Conservation (phyloP, 2,329 filamentous ascomycete genomes). For the Monilinia vaccinii-corymbosi region DNA sequence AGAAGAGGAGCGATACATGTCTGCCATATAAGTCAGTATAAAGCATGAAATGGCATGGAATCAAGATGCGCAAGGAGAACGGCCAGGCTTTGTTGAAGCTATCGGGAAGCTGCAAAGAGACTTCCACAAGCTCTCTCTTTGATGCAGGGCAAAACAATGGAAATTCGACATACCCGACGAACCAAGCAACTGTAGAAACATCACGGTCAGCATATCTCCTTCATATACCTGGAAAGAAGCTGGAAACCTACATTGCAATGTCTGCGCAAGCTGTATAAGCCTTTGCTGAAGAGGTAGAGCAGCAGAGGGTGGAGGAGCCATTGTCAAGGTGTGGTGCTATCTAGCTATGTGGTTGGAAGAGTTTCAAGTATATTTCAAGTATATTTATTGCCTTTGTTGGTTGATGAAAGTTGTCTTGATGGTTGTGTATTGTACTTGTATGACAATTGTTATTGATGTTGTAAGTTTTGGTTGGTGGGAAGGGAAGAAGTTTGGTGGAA, state of each 20-base stretch:
- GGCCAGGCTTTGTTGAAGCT: slow-evolving; percentile 5
- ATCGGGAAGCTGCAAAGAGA: not conserved
- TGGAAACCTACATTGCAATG: slow-evolving; percentile 72
- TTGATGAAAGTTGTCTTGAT: not conserved
- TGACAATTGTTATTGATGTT: not conserved
- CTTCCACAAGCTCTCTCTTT: slow-evolving; percentile 7
- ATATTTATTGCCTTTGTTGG: not conserved
- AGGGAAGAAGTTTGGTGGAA: not conserved
- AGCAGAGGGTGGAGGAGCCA: slow-evolving; percentile 29
- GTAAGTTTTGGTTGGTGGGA: not conserved
- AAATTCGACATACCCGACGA: slow-evolving; percentile 57
- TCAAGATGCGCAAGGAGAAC: slow-evolving; percentile 15
- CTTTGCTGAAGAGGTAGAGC: slow-evolving; percentile 37
- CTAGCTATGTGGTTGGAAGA: not conserved
- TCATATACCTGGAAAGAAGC: slow-evolving; percentile 12
- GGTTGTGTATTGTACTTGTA: not conserved
- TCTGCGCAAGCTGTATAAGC: slow-evolving; percentile 71
- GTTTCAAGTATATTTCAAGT: not conserved
- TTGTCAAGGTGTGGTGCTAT: slow-evolving; percentile 12
- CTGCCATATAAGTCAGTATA: slow-evolving; percentile 37
- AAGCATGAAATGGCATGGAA: not conserved
- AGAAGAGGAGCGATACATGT: slow-evolving; percentile 77
- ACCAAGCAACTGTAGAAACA: slow-evolving; percentile 58
- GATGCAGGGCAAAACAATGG: slow-evolving; percentile 8
- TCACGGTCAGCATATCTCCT: slow-evolving; percentile 13